Percentiles rank a stretch among this genome's conserved stretches.
Evolutionary conservation across 1,139 yeast genomes (phyloP).

Genomic region (Suhomyces bokatorum): DNA sequence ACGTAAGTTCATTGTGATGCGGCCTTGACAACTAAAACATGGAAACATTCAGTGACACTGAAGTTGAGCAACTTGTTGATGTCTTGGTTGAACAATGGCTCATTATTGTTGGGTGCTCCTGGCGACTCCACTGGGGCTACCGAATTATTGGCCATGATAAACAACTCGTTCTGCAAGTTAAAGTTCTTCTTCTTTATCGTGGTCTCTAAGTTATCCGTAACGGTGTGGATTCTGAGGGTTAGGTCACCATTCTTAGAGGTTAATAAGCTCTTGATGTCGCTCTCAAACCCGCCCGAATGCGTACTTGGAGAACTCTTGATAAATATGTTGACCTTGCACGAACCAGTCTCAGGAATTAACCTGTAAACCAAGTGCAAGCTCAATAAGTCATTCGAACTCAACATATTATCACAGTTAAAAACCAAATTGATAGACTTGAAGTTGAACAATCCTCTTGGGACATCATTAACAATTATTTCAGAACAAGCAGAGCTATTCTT

Average conservation of each 20-base stretch:
- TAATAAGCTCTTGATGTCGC: conserved; percentile 23
- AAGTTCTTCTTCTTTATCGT: conserved; percentile 15
- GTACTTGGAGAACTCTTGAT: conserved; percentile 20
- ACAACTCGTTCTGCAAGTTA: conserved; percentile 22
- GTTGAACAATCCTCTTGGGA: conserved; percentile 19
- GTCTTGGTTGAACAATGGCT: conserved; percentile 18
- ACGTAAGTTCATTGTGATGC: conserved; percentile 6
- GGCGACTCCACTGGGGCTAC: neutral
- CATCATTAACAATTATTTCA: conserved; percentile 13
- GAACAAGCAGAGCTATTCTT: conserved; percentile 6
- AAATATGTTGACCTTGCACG: conserved; percentile 22
- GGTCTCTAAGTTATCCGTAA: conserved; percentile 21
- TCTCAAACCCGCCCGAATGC: conserved; percentile 22
- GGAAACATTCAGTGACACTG: conserved; percentile 25
- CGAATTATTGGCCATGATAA: conserved; percentile 27
- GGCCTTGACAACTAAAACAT: conserved; percentile 28
- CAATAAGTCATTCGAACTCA: conserved; percentile 37
- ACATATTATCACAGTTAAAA: conserved; percentile 33
- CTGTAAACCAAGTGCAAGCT: conserved; percentile 29
- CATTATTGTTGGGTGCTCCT: neutral
- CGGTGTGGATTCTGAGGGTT: conserved; percentile 16
- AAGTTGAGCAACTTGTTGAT: conserved; percentile 21
- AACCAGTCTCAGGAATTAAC: conserved; percentile 15
- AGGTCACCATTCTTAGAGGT: conserved; percentile 14
- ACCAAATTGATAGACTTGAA: conserved; percentile 27